Base-by-base conservation (phyloP, 75 land plant species). In the Picea glauca region DNA sequence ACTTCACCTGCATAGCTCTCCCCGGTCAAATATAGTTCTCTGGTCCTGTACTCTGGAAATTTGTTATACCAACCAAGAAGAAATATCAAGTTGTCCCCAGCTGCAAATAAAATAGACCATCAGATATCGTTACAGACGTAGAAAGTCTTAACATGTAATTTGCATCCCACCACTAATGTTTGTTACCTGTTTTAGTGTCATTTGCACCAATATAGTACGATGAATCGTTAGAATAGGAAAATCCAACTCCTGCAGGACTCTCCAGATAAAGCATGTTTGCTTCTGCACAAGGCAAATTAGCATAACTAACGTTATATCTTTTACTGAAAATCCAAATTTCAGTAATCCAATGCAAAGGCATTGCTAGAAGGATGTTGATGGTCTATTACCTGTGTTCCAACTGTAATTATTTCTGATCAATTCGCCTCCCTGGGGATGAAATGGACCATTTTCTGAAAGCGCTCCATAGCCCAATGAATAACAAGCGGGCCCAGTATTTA, bases 1-100 rank as follows among this genome's bases (percentile, higher is more conserved):
- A 68, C 18, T 40, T 75, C 35, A 96, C 99, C 99, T 84, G 97
- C 99, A 89, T 96, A 96, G 86, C 99, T 96, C 77, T 96, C 99
- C 74, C 99, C 99, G 43, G 96, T 78, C 60, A 96, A 89, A 81
- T 79, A 94, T 66, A 96, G 83, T 62, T 86, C 85, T 83, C 94
- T 87, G 74, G 78, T 58, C 58, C 81, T 88, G 80, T 88, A 96
- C 60, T 94, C 88, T 31, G 97, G 99, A 81, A 92, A 96, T 43
- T 80, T 87, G 43, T 82, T 17, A 50, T 94, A 91, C 98, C 97
- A 96, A 13, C 80, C 83, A 64, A 82, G 76, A 65, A 96, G 83
- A 84, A 96, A 96, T 60, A 83, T 72, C 64, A 95, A 82, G 76
- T 97, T 90, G 78, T 96, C 99, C 70, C 84, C 80, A 32, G 99